These are phyloP conservation scores for Fusarium camptoceras DNA, from an alignment of 2,329 filamentous ascomycete species.

Conservation along the genomic window DNA sequence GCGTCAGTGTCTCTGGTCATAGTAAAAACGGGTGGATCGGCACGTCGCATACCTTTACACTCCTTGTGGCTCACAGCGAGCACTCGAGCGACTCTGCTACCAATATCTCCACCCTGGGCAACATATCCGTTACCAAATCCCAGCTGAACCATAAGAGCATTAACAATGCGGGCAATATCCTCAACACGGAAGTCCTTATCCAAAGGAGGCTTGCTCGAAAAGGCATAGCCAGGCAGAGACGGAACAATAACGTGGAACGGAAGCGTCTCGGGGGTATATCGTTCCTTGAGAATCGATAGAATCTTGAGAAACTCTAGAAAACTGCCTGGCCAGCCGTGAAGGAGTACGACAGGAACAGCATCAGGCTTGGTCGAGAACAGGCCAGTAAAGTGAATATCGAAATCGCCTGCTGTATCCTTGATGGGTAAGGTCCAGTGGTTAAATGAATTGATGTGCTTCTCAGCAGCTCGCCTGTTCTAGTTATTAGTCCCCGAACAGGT, in stretches of 20 bases:
- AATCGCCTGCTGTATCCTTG: not conserved
- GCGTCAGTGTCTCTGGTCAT: not conserved
- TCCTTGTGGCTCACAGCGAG: not conserved
- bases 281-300: slow-evolving; percentile 7
- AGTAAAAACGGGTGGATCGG: accelerated
- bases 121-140: slow-evolving; percentile 14
- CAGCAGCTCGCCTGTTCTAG: not conserved
- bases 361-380: not conserved
- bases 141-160: slow-evolving; percentile 5
- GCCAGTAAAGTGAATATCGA: not conserved
- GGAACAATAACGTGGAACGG: slow-evolving; percentile 8
- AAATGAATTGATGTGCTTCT: slow-evolving; percentile 9
- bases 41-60: not conserved
- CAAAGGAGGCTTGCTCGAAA: not conserved
- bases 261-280: slow-evolving; percentile 2
- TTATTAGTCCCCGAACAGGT: not conserved
- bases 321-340: slow-evolving; percentile 16
- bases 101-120: slow-evolving; percentile 5
- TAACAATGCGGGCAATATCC: not conserved
- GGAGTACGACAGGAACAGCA: not conserved
- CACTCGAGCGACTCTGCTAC: not conserved
- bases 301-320: slow-evolving; percentile 5
- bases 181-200: not conserved
- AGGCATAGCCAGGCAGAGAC: not conserved
- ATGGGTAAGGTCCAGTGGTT: slow-evolving; percentile 1